Evolutionary conservation across 805 yeast genomes (phyloP), one percentile per base, ranked within the genome.

Genomic region (Starmerella stellata): DNA sequence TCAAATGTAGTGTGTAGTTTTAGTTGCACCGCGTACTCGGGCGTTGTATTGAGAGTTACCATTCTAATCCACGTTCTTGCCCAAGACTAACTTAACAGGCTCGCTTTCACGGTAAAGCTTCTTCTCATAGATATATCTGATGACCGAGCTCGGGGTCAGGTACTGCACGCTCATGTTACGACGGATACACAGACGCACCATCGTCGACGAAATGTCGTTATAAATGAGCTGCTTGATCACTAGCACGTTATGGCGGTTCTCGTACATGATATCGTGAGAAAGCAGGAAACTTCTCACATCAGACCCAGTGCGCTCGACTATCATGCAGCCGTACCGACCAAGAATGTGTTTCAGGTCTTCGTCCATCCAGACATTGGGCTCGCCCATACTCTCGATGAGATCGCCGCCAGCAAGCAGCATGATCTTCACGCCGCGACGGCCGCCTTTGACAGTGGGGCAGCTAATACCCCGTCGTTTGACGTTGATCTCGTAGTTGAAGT

Each of bases 321-420:
- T 90, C 45, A 90, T 63, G 62, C 98, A 90, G 2, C 98, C 98
- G 58, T 90, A 90, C 44, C 79, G 76, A 21, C 98, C 98, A 48
- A 90, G 66, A 35, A 90, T 90, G 56, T 90, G 98, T 52, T 83
- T 93, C 51, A 90, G 65, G 59, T 90, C 98, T 41, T 70, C 77
- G 56, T 87, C 96, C 1, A 93, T 93, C 98, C 98, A 90, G 29
- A 90, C 98, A 52, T 87, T 90, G 18, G 98, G 96, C 59, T 90
- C 98, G n/a, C 98, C 98, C 96, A 90, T 90, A 33, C 92, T 76
- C 58, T 90, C 98, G 38, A 90, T 90, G 49, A 90, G 68, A 59
- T 90, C 98, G 32, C 98, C 98, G 37, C 98, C 98, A 0, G 98
- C 98, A 30, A 90, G 64, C 39, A 90, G 67, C 96, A 90, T 87